Evolutionary conservation across 2,329 filamentous ascomycete genomes (phyloP).

Genomic region (Pestalotiopsis sp.): DNA sequence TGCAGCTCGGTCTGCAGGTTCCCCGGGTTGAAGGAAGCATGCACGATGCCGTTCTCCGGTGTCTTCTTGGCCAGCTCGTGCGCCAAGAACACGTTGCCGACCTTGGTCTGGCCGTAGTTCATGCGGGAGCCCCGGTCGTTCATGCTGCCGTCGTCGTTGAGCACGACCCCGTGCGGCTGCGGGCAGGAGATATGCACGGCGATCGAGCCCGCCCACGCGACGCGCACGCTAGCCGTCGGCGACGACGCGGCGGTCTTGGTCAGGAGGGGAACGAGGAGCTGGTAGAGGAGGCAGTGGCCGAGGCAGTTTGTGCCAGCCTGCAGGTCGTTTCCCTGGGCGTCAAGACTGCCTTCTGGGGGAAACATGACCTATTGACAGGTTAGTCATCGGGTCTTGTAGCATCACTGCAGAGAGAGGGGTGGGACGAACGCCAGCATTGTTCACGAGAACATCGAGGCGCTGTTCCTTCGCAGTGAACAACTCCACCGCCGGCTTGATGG

Average conservation of each 20-base stretch:
- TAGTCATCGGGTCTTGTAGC: not conserved
- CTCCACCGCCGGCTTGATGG: constrained; percentile 30
- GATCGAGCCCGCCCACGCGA: constrained; percentile 27
- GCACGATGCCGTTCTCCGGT: not conserved
- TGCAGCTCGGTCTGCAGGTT: constrained; percentile 7
- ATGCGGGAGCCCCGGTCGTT: not conserved
- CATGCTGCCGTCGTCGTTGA: not conserved
- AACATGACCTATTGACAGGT: not conserved
- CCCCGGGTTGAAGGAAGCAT: constrained; percentile 13
- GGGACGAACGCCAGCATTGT: constrained; percentile 24
- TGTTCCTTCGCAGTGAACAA: constrained; percentile 23
- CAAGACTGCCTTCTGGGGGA: not conserved
- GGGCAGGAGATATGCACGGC: not conserved
- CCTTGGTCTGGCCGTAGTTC: not conserved
- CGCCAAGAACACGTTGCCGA: not conserved
- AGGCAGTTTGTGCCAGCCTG: constrained; percentile 9
- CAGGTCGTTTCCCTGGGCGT: constrained; percentile 9
- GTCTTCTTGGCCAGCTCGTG: not conserved
- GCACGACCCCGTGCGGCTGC: not conserved
- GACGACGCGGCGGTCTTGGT: not conserved
- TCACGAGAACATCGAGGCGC: constrained; percentile 34
- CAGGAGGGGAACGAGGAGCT: not conserved
- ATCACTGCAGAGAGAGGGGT: not conserved
- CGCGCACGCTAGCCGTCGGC: constrained; percentile 15
- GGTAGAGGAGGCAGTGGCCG: not conserved